These are phyloP conservation scores for sunflower (Helianthus annuus) DNA, from an alignment of 129 eudicot genomes.

Conservation along the genomic window DNA sequence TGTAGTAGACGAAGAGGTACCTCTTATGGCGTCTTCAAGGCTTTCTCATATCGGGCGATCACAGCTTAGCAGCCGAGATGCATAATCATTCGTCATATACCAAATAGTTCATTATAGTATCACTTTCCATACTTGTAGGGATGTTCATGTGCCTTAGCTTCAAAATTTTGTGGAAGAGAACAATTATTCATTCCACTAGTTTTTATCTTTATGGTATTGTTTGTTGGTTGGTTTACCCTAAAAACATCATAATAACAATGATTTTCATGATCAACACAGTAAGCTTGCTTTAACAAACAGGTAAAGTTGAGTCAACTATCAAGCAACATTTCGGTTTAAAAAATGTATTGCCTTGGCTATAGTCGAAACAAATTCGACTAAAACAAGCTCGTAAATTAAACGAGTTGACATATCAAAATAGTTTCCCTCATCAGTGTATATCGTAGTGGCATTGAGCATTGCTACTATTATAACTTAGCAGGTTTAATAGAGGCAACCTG, in stretches of 20 bases:
- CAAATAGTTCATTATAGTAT: constrained; percentile 32
- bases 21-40: constrained; percentile 59
- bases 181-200: constrained; percentile 9
- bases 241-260: constrained; percentile 12
- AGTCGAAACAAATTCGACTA: too few species aligned
- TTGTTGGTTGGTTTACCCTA: neutral
- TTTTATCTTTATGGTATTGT: neutral
- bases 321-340: neutral
- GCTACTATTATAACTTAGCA: too few species aligned
- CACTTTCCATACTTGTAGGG: constrained; percentile 22
- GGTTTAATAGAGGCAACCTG: too few species aligned
- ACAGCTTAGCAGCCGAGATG: constrained; percentile 50
- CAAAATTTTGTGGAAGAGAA: constrained; percentile 17
- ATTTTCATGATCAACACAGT: neutral
- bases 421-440: too few species aligned
- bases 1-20: constrained; percentile 60
- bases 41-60: constrained; percentile 59
- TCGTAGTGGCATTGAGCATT: too few species aligned
- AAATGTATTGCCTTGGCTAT: too few species aligned
- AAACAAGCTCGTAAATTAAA: too few species aligned
- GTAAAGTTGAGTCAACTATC: neutral
- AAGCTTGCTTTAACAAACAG: neutral
- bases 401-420: too few species aligned
- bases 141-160: constrained; percentile 30
- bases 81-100: constrained; percentile 28